Evolutionary conservation across 2,329 filamentous ascomycete species (phyloP), one percentile per base, ranked within the genome.

Genomic region (Talaromyces funiculosus): DNA sequence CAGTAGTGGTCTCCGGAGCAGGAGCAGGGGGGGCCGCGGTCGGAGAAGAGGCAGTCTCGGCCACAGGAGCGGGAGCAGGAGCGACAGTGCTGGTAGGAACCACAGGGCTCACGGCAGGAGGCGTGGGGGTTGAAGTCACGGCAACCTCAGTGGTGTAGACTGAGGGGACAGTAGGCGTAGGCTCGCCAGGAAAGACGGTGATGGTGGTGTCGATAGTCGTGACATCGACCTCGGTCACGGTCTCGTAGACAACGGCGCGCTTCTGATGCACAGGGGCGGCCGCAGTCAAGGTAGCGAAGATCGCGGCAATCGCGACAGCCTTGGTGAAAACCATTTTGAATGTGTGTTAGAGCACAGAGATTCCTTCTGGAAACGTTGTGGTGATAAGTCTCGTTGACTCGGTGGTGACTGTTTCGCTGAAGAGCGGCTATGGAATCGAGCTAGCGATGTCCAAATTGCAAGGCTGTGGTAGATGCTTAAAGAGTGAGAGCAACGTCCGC

Each of bases 161-260:
- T 29, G 62, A 38, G 20, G 58, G 55, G 12, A 47, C 53, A 10
- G 40, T 22, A 31, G 61, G 51, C 14, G 54, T 61, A 51, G 69
- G 57, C 64, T 68, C 68, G 63, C 70, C 60, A 57, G 68, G 61
- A 67, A 76, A 81, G 69, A 84, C 63, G 62, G 80, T 82, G 64
- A 74, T 77, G 62, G 78, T 80, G 61, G 80, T 71, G 57, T 76
- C 72, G 54, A 84, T 70, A 43, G 80, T 84, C 59, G 79, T 78
- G 66, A 78, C 76, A 58, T 77, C 78, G 56, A 77, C 71, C 22
- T 78, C 74, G 38, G 74, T 77, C 53, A 81, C 75, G 29, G 81
- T 83, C 64, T 80, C 74, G 73, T 76, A 82, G 58, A 81, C 78
- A 38, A 81, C 69, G 55, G 77, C 77, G 58, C 74, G 73, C 68